Evolutionary conservation across 306 rosid species (phyloP).

Genomic region (Cucumis melo): DNA sequence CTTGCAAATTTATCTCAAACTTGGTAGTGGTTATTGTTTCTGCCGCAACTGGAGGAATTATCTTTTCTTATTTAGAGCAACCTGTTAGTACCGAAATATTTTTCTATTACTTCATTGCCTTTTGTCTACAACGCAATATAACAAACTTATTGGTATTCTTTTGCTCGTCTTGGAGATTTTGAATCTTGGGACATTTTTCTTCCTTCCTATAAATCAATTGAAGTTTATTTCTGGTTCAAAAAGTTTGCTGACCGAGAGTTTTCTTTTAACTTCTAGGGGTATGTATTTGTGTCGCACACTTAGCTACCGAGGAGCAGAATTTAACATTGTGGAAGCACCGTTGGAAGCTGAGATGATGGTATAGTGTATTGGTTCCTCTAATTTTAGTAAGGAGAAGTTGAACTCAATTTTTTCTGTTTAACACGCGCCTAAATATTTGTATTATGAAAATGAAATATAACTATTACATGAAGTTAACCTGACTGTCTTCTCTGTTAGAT

Average conservation of each 20-base stretch:
- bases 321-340: constrained; percentile 82
- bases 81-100: too few species aligned
- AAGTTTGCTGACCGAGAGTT: neutral
- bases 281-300: constrained; percentile 96
- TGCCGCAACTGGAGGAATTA: too few species aligned
- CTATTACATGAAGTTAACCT: neutral
- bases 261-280: constrained; percentile 51
- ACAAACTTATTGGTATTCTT: neutral
- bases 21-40: too few species aligned
- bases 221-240: neutral
- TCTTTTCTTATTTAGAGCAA: too few species aligned
- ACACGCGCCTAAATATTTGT: neutral
- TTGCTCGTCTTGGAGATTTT: neutral
- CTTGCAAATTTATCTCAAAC: too few species aligned
- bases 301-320: constrained; percentile 82
- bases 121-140: too few species aligned
- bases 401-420: neutral
- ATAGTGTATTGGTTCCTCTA: constrained; percentile 17
- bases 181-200: neutral
- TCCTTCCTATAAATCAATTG: neutral
- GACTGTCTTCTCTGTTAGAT: neutral
- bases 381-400: neutral
- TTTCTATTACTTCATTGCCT: too few species aligned
- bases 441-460: neutral
- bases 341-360: constrained; percentile 94